Base-by-base conservation (phyloP, 108 stramenopile genomes). In the Skeletonema potamos region DNA sequence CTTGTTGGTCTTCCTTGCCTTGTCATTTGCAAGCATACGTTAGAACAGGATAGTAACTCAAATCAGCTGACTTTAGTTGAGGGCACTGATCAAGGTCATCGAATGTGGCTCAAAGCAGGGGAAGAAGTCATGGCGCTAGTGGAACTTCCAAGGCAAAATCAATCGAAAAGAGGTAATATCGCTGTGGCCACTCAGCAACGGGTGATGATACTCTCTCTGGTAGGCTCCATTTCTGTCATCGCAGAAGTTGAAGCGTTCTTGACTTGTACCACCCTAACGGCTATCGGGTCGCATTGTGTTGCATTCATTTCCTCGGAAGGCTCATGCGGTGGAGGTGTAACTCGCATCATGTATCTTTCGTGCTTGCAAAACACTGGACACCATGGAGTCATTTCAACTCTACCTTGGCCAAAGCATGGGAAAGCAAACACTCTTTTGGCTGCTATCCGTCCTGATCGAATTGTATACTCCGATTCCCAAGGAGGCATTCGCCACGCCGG, bases 261-360 rank as follows among this genome's bases (percentile, higher is more conserved):
- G 8, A 67, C 87, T 30, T 79, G 81, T 41, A 43, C 73, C 13
- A 74, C 80, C 3, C 60, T 95, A 34, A 79, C 81, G 32, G 87
- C 90, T 2, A 17, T 95, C 43, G 94, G 94, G 17, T 90, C 92
- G 8, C 88, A 82, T 48, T 87, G 91, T 30, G 88, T 92, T 29
- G 88, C 86, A n/a, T 95, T 87, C 62, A 62, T 65, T 54, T 73
- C 84, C 6, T 58, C 72, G 27, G 60, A 60, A n/a, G 41, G 34
- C 11, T 27, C 76, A 22, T 70, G 44, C 15, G n/a, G 66, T 73
- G 60, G 77, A 11, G 73, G 61, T 11, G 18, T 69, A 81, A 62
- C 67, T 63, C 66, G 81, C 64, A 58, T 91, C 33, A 79, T 81
- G 66, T 92, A 92, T 72, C 69, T 92, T 17, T 90, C 86, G 15